Base-by-base conservation (phyloP, 805 yeast species). In the Hanseniaspora nectarophila region DNA sequence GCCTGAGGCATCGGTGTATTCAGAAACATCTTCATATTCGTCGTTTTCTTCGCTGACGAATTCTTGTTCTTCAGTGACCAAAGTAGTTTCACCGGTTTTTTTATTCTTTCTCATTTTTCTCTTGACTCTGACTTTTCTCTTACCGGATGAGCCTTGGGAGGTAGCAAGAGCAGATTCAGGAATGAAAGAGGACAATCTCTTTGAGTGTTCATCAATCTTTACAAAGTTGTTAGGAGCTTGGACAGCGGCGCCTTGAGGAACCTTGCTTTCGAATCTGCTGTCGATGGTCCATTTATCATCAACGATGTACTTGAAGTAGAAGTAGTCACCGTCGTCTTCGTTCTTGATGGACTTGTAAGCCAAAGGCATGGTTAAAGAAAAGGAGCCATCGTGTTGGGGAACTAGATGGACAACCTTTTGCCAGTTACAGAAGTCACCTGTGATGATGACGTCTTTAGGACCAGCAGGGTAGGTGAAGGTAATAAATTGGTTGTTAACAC, bases 381-480 rank as follows among this genome's bases (percentile, higher is more conserved):
- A 46, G n/a, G 77, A 73, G 20, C 83, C 85, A 59, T 73, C 77
- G 8, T 75, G 65, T 54, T 74, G 75, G 60, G 80, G 76, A 43
- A 80, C 84, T 55, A 82, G 67, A 18, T 78, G 80, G 50, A 78
- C 66, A 1, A 78, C 63, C 55, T 80, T 76, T 44, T 73, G 60
- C 89, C 89, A 82, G 60, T 77, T 70, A 61, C 81, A 86, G 60
- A 81, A 81, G 50, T 79, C 73, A 55, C 89, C 89, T 20, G 88
- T 82, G 48, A 82, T 76, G 57, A 77, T 70, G 54, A 82, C 89
- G 34, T 73, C 73, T 28, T 62, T 54, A 13, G 77, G 77, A 54
- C 86, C 84, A 9, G 67, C 60, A 51, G 77, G 74, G 75, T 76
- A 65, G 16, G 54, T 59, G 55, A 66, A 66, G 20, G 62, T 64